Evolutionary conservation across 2,329 filamentous ascomycete genomes (phyloP), one percentile per base, ranked within the genome.

Genomic region (Scopulariopsis brevicaulis): DNA sequence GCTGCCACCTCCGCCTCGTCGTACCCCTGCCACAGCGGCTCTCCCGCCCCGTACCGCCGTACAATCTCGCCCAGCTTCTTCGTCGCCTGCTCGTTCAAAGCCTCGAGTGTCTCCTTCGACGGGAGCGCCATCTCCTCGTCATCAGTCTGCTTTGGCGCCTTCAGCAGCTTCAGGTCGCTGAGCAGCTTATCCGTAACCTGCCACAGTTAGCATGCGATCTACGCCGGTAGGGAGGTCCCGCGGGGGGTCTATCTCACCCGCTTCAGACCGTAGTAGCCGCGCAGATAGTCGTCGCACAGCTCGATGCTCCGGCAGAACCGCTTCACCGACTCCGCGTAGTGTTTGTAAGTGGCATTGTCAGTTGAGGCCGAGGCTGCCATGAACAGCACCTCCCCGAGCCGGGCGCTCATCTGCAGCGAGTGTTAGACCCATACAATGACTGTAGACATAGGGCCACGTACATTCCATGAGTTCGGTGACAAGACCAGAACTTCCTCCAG

Each of bases 401-500:
- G 84, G 55, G 92, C 92, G 70, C 96, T 91, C 62, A 96, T 83
- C 87, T 94, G 66, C n/a, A 60, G 58, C 25, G 32, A 22, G 20
- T 32, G 20, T 53, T 50, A 58, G 48, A 15, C 22, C 32, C 14
- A 50, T 50, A 20, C 20, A 14, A 1, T 11, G 3, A 24, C 12
- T 6, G 46, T n/a, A 46, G 43, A 15, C 18, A 10, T 15, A 24
- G 4, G 25, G 40, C 40, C 60, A 70, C 88, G 69, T 70, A 94
- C 89, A 76, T 96, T 97, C 92, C 94, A 99, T 22, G 93, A 90
- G 74, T 96, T 96, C 4, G 94, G 93, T 57, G 84, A 82, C 59
- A 96, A 78, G 56, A 97, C 76, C 52, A 99, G 72, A 22, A 96
- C 90, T 70, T 99, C 94, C 70, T 99, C 94, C 52, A 96, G 74